Conservation (phyloP, 768 basidiomycete species). For the Leucosporidium creatinivorum region DNA sequence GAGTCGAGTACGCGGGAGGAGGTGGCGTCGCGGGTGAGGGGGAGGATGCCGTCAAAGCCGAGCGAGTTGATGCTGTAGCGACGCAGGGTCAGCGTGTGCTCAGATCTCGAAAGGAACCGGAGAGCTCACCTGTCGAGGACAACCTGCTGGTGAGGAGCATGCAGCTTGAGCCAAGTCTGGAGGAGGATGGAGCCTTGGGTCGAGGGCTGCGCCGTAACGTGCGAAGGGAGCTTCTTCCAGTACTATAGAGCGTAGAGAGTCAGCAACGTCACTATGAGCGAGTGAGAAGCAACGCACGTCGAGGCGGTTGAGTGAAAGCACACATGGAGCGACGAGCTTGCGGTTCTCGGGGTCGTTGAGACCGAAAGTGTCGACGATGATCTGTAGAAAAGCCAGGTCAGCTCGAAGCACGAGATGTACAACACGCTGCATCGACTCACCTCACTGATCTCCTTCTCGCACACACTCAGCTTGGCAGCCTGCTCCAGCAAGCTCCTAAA, state of each 20-base stretch:
- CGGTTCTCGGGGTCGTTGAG: constrained; percentile 50
- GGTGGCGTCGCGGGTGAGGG: constrained; percentile 58
- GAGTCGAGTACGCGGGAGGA: constrained; percentile 71
- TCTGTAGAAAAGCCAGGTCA: constrained; percentile 44
- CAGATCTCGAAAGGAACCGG: too few relatives aligned
- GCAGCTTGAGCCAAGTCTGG: constrained; percentile 68
- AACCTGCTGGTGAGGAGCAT: constrained; percentile 58
- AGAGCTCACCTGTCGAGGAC: constrained; percentile 60
- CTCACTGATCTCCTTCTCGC: constrained; percentile 52
- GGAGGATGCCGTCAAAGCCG: constrained; percentile 54
- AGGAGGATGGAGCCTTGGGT: constrained; percentile 78
- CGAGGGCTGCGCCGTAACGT: constrained; percentile 53
- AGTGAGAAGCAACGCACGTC: constrained; percentile 35
- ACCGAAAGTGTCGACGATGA: constrained; percentile 56
- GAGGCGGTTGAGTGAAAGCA: constrained; percentile 48
- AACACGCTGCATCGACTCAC: constrained; percentile 43
- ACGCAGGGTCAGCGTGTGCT: neutral
- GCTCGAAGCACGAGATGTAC: neutral
- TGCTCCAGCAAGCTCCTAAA: constrained; percentile 69
- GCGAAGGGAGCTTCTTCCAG: constrained; percentile 23
- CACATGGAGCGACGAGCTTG: constrained; percentile 57
- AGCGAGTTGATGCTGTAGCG: constrained; percentile 54
- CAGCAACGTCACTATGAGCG: too few relatives aligned
- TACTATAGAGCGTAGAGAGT: neutral
- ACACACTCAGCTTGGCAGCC: constrained; percentile 48